Conservation (phyloP, 2,329 filamentous ascomycete species). For the Trichothecium sympodiale region DNA sequence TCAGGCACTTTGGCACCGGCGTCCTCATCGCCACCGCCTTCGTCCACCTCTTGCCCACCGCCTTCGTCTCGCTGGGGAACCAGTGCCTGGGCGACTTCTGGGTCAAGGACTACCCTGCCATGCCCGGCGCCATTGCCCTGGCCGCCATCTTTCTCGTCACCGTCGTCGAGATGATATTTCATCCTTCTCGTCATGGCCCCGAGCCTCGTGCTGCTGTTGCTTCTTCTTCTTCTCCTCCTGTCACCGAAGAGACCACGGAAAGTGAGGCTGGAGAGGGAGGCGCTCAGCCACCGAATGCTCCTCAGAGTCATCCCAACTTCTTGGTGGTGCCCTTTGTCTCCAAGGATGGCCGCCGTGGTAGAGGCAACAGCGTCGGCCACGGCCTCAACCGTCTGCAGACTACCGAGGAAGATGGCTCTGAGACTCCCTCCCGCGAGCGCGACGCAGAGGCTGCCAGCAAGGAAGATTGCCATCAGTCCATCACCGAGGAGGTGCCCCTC, state of each 20-base stretch:
- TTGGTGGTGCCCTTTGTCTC: no score
- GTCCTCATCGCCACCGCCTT: slow-evolving; percentile 69
- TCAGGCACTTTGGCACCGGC: slow-evolving; percentile 66
- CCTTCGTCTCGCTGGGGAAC: slow-evolving; percentile 51
- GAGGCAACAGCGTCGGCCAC: slow-evolving; percentile 21
- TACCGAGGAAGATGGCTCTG: not conserved
- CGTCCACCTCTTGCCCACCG: slow-evolving; percentile 60
- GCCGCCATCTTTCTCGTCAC: slow-evolving; percentile 68
- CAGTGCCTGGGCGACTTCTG: slow-evolving; percentile 65
- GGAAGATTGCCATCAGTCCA: not conserved
- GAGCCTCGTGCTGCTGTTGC: slow-evolving; percentile 4
- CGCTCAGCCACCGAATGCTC: no score
- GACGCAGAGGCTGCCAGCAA: not conserved
- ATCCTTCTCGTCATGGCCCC: slow-evolving; percentile 23
- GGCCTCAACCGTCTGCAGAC: slow-evolving; percentile 17
- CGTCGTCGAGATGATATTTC: slow-evolving; percentile 62
- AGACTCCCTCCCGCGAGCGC: not conserved
- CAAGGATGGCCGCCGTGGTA: slow-evolving; percentile 8
- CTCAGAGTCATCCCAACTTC: not conserved
- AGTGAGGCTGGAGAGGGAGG: not conserved
- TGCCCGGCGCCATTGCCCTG: slow-evolving; percentile 74
- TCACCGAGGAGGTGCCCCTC: not conserved
- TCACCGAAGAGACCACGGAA: not conserved
- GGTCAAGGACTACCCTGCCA: slow-evolving; percentile 62
- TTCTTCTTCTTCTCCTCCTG: no score